Evolutionary conservation across 345 rosid genomes (phyloP), one percentile per base, ranked within the genome.

Genomic region (Leavenworthia alabamica): DNA sequence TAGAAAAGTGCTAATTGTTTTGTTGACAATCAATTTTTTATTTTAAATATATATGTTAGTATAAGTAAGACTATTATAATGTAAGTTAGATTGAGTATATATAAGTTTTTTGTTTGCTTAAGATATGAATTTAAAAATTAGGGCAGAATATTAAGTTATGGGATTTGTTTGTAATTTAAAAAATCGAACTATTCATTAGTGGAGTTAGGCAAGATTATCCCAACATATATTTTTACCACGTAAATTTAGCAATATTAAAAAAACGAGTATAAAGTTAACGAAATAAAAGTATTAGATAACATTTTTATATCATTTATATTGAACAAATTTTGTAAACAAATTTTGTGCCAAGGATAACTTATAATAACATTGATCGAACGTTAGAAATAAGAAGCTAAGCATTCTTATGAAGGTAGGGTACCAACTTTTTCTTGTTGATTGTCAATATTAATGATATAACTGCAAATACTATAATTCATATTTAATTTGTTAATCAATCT

Each of bases 1-100:
- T 66, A 8, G 3, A 57, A 71, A 71, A 64, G 71, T 64, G 71
- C 47, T 49, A 35, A 49, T 71, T 64, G 60, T 41, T 42, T 64
- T 47, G 55, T 41, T 71, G 47, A 60, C 64, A 29, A 43, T 3
- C 46, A 28, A 23, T 40, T 56, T 28, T 2, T 11, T 36, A n/a
- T 4, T 3, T 3, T 54, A 0, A 53, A 22, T 43, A 12, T 13
- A 35, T 43, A 16, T 53, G 3, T 46, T 47, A 9, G 5, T 56
- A 26, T 37, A 48, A 33, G 17, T 16, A 29, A 8, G 20, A 44
- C 2, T 15, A 2, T 13, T 24, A 20, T 23, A 56, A 27, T 22
- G 14, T 35, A 35, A 35, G 14, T 44, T 14, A 24, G 26, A 35
- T 61, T 61, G 46, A 17, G 28, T n/a, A 12, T 22, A 5, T 26